phyloP scores from a whole-genome alignment of 768 basidiomycete genomes.

The Russula griseocarnosa region DNA sequence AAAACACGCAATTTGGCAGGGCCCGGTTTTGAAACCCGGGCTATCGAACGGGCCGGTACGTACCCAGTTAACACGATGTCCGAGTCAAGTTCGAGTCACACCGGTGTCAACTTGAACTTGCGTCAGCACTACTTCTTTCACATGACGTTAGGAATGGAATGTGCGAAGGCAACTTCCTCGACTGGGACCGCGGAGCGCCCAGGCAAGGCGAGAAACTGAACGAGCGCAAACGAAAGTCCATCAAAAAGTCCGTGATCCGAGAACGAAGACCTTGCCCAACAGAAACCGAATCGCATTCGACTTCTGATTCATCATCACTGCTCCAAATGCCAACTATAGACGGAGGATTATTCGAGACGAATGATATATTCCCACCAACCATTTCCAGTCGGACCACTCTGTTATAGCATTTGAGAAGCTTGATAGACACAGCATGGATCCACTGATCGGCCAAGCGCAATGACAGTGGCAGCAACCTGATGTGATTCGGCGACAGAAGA shows the following conservation, averaged over 20 bases:
- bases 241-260: not conserved
- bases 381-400: not conserved
- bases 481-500: not conserved
- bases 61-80: too few relatives aligned
- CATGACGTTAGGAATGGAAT: conserved; percentile 11
- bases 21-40: too few relatives aligned
- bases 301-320: not conserved
- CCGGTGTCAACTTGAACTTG: too few relatives aligned
- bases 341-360: too few relatives aligned
- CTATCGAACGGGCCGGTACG: too few relatives aligned
- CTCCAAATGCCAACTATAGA: not conserved
- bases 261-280: not conserved
- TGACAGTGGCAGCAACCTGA: not conserved
- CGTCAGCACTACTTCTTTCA: too few relatives aligned
- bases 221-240: not conserved
- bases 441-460: not conserved
- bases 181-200: conserved; percentile 12
- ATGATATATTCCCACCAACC: not conserved
- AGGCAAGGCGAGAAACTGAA: not conserved
- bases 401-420: too few relatives aligned
- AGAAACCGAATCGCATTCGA: not conserved
- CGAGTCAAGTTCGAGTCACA: too few relatives aligned
- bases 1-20: too few relatives aligned
- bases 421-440: not conserved
- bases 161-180: conserved; percentile 2